A percentile compares a stretch with the other conserved stretches of the same genome.
Conservation (phyloP, 2,329 filamentous ascomycete genomes). For the Ophiostoma ulmi region DNA sequence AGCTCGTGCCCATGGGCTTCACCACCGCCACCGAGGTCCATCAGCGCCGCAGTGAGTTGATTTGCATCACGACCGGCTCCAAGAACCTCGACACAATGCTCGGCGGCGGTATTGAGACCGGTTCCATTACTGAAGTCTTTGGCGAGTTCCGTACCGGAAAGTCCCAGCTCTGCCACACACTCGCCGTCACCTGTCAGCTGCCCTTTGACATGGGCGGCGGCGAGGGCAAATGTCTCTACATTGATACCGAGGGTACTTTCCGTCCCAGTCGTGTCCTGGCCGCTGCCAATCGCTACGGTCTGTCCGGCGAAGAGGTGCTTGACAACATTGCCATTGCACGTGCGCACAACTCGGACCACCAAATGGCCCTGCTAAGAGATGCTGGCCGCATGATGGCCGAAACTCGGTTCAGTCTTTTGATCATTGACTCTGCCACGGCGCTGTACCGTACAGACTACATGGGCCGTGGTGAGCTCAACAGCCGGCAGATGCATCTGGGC, state of each 20-base stretch:
- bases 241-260: constrained; percentile 97
- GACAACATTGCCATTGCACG: constrained; percentile 98
- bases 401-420: constrained; percentile 89
- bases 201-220: constrained; percentile 99
- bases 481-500: constrained; percentile 79
- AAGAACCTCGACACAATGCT: constrained; percentile 95
- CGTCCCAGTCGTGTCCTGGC: constrained; percentile 84
- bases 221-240: constrained; percentile 97
- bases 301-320: constrained; percentile 93
- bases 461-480: constrained; percentile 94
- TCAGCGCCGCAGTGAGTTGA: constrained; percentile 88
- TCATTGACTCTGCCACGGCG: constrained; percentile 93
- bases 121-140: constrained; percentile 96
- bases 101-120: constrained; percentile 91
- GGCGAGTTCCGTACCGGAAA: constrained; percentile 98
- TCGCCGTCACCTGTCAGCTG: constrained; percentile 96
- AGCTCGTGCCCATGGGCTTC: constrained; percentile 97
- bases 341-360: constrained; percentile 97
- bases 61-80: constrained; percentile 95
- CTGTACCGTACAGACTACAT: constrained; percentile 95
- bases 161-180: constrained; percentile 95
- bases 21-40: constrained; percentile 99
- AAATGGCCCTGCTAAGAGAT: constrained; percentile 89
- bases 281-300: constrained; percentile 87
- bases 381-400: constrained; percentile 99